phyloP scores from a whole-genome alignment of 495 filamentous ascomycete species.

The Talaromyces adpressus region DNA sequence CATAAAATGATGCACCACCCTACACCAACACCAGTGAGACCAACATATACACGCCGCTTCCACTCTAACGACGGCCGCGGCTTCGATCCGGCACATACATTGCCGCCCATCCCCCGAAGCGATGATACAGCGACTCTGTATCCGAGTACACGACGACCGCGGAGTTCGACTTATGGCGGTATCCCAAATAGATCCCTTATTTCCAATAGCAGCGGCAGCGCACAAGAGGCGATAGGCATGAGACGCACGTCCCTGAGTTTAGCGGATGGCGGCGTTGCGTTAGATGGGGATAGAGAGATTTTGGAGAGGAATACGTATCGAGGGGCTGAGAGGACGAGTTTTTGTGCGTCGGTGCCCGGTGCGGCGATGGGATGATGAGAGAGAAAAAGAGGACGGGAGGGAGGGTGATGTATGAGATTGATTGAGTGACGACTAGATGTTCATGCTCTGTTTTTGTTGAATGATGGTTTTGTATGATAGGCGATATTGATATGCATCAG shows the following conservation, averaged over 20 bases:
- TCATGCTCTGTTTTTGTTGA: background rate
- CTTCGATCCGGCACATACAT: slow-evolving; percentile 17
- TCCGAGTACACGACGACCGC: slow-evolving; percentile 28
- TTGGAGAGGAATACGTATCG: slow-evolving; percentile 22
- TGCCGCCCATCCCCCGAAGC: slow-evolving; percentile 19
- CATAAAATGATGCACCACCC: background rate
- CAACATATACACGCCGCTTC: slow-evolving; percentile 14
- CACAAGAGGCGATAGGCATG: background rate
- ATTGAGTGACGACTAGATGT: background rate
- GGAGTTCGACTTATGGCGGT: slow-evolving; percentile 29
- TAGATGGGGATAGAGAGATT: slow-evolving; percentile 12
- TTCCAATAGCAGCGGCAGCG: background rate
- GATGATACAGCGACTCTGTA: slow-evolving; percentile 30
- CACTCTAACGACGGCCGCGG: slow-evolving; percentile 14
- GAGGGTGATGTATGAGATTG: background rate
- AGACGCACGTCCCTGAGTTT: slow-evolving; percentile 23
- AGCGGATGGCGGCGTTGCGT: slow-evolving; percentile 12
- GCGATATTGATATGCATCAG: background rate
- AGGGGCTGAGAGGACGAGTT: slow-evolving; percentile 28
- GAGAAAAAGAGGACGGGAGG: background rate
- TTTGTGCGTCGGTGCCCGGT: slow-evolving; percentile 8
- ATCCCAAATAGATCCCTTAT: background rate
- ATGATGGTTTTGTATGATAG: background rate
- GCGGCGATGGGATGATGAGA: background rate
- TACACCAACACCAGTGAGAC: slow-evolving; percentile 7